Base-by-base conservation (phyloP, 352 stramenopile genomes). In the Phytophthora pinifolia region DNA sequence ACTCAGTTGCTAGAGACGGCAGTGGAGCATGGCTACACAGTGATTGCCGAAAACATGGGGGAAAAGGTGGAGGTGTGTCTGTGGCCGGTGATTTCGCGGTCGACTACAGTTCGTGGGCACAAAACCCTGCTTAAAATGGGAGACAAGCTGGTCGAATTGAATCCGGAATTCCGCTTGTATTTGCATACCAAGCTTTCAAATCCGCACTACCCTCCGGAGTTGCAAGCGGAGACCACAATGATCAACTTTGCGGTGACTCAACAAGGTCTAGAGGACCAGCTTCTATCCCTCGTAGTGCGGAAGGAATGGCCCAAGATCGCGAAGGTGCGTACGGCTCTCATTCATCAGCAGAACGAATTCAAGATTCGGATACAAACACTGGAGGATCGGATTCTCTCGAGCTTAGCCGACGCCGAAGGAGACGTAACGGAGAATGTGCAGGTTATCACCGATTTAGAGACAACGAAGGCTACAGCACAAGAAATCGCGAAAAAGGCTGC, bases 341-440 rank as follows among this genome's bases (percentile, higher is more conserved):
- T 96, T 17, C 81, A 95, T 29, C 89, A 97, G 46, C 84, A 96
- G 39, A 96, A 96, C 54, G 75, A 94, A 30, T 97, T 96, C 63
- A 96, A 92, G 62, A 89, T 97, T 45, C 70, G 70, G 2, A 70
- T 98, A 7, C 77, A 92, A 43, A 71, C 84, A 9, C 56, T 97
- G 4, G 92, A 98, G 60, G 89, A 97, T 41, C 76, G 94, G 1
- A 97, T 98, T 48, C 51, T 98, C 14, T 77, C 68, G 2, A 90
- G 78, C 36, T 65, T 98, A 27, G 79, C 81, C 9, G 73, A 96
- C 54, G 65, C 93, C 27, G 83, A 96, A 53, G 81, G 83, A 42
- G 69, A 96, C 35, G 72, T 98, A 29, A 98, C 92, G 5, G 92
- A 98, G 65, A 97, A 98, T 62, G 94, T 98, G 6, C 88, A 98